Conservation (phyloP, 2,329 filamentous ascomycete genomes). For the Fusarium dlaminii region DNA sequence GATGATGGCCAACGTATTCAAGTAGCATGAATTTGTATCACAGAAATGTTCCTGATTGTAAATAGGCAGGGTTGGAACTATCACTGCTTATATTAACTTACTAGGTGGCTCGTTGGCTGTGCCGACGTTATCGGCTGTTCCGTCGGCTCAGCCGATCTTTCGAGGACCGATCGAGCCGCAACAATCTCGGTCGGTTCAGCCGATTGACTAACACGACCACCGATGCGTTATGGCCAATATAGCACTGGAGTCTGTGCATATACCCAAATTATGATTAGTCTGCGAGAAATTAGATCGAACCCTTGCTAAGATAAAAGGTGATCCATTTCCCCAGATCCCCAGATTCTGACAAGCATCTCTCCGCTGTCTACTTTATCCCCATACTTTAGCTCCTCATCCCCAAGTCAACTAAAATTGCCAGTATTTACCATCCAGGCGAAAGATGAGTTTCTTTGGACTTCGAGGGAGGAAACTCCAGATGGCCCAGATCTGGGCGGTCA, state of each 20-base stretch:
- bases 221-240: neutral
- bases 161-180: neutral
- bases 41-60: neutral
- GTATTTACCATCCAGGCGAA: neutral
- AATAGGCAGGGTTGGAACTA: neutral
- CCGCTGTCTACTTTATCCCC: neutral
- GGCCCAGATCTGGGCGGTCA: slow-evolving; percentile 1
- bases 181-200: neutral
- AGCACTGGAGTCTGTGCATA: neutral
- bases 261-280: neutral
- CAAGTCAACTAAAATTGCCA: neutral
- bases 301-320: neutral
- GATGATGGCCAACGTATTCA: neutral
- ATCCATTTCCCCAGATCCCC: neutral
- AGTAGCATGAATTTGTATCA: neutral
- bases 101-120: neutral
- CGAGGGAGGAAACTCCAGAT: neutral
- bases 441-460: neutral
- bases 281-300: neutral
- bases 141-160: neutral
- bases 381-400: neutral
- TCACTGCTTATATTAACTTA: neutral
- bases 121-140: neutral
- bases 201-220: neutral
- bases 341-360: neutral